Evolutionary conservation across 306 rosid species (phyloP).

Genomic region (Psophocarpus tetragonolobus): DNA sequence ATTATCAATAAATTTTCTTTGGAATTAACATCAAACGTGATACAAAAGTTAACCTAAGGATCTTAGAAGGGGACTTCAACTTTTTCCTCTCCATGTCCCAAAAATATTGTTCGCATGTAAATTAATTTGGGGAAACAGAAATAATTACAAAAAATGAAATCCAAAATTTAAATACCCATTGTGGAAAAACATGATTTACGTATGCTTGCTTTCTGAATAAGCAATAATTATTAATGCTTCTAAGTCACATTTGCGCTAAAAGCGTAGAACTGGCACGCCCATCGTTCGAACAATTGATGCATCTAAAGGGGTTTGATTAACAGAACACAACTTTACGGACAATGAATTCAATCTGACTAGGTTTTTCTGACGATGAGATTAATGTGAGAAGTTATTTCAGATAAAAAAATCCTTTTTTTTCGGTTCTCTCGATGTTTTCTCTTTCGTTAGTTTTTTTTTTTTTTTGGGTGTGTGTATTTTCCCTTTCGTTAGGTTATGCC

Average conservation of each 20-base stretch:
- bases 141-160: not conserved
- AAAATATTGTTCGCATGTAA: not conserved
- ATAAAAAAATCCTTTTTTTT: not conserved
- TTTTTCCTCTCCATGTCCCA: not conserved
- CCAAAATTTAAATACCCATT: not conserved
- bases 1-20: not conserved
- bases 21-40: not conserved
- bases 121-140: not conserved
- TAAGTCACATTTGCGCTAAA: not conserved
- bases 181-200: not conserved
- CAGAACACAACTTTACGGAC: not conserved
- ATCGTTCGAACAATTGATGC: not conserved
- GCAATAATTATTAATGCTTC: conserved; percentile 10
- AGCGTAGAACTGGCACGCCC: not conserved
- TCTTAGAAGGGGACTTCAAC: not conserved
- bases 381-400: not conserved
- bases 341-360: not conserved
- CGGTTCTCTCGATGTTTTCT: not conserved
- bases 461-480: not conserved
- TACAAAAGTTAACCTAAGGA: not conserved
- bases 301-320: not conserved
- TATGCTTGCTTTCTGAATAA: not conserved
- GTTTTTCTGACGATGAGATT: not conserved
- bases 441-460: not conserved
- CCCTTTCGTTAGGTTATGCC: not conserved